Evolutionary conservation across 2,329 filamentous ascomycete species (phyloP).

Genomic region (Colletotrichum tropicicola): DNA sequence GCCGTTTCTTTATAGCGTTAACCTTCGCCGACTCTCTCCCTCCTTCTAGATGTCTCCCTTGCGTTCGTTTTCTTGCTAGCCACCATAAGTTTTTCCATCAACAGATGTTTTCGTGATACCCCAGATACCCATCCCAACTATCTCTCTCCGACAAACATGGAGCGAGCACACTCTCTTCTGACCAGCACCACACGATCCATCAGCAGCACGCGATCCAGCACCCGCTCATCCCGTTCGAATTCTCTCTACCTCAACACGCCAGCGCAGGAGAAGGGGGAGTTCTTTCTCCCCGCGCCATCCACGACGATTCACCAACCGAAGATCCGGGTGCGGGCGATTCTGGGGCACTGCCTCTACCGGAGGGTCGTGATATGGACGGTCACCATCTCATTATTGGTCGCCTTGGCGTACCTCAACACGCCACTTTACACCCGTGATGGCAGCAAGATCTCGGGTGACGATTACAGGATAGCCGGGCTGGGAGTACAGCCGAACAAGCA

Average conservation of each 20-base stretch:
- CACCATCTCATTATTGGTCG: conserved; percentile 50
- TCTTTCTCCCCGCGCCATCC: conserved; percentile 27
- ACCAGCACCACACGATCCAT: conserved; percentile 29
- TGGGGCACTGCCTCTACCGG: conserved; percentile 63
- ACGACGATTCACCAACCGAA: conserved; percentile 37
- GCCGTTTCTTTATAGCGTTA: conserved; percentile 25
- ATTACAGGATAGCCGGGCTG: conserved; percentile 25
- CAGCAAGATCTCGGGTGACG: conserved; percentile 31
- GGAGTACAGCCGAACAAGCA: conserved; percentile 23
- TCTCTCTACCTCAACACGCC: conserved; percentile 19
- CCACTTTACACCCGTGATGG: conserved; percentile 33
- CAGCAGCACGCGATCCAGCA: conserved; percentile 28
- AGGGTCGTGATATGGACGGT: conserved; percentile 60
- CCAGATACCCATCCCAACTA: conserved; percentile 19
- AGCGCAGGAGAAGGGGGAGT: conserved; percentile 27
- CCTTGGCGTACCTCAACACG: conserved; percentile 49
- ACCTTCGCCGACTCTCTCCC: conserved; percentile 6
- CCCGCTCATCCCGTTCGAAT: conserved; percentile 31
- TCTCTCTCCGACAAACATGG: conserved; percentile 28
- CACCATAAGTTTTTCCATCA: conserved; percentile 11
- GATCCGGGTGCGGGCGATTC: conserved; percentile 52
- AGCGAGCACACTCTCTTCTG: conserved; percentile 31
- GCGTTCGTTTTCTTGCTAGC: neutral
- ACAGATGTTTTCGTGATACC: conserved; percentile 29
- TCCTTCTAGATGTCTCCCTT: neutral